Percentiles rank a stretch among this genome's conserved stretches.
Conservation (phyloP, 768 basidiomycete species). For the Thelephora aurantiotincta region DNA sequence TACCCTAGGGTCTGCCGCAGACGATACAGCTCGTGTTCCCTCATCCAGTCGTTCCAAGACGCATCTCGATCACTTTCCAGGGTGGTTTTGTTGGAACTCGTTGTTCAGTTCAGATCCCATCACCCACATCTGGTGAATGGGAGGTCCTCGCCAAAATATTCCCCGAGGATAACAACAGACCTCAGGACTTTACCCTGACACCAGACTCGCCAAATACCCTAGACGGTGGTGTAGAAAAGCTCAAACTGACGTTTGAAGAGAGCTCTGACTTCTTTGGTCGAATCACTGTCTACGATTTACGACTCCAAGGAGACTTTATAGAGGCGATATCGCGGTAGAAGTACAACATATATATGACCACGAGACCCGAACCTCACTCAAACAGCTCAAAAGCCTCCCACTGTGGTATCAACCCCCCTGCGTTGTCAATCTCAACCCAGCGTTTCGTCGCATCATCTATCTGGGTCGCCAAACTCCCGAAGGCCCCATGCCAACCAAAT, state of each 20-base stretch:
- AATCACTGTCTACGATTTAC: slow-evolving; percentile 58
- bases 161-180: slow-evolving; percentile 69
- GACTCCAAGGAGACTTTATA: slow-evolving; percentile 7
- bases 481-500: slow-evolving; percentile 50
- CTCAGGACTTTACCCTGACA: slow-evolving; percentile 48
- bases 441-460: slow-evolving; percentile 30
- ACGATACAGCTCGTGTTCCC: slow-evolving; percentile 53
- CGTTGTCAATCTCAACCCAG: slow-evolving; percentile 58
- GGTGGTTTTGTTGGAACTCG: slow-evolving; percentile 72
- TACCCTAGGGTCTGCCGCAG: slow-evolving; percentile 59
- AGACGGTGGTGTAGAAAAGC: slow-evolving; percentile 23
- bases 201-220: slow-evolving; percentile 6
- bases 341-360: not conserved
- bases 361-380: not conserved
- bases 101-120: slow-evolving; percentile 33
- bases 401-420: slow-evolving; percentile 35
- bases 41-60: slow-evolving; percentile 37
- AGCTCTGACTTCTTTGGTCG: slow-evolving; percentile 82
- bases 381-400: slow-evolving; percentile 50
- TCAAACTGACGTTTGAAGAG: slow-evolving; percentile 63
- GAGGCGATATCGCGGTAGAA: not conserved
- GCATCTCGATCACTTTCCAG: slow-evolving; percentile 60
- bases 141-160: slow-evolving; percentile 38
- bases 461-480: slow-evolving; percentile 31
- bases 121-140: slow-evolving; percentile 28